Evolutionary conservation across 805 yeast genomes (phyloP).

Genomic region (Candida qinlingensis): DNA sequence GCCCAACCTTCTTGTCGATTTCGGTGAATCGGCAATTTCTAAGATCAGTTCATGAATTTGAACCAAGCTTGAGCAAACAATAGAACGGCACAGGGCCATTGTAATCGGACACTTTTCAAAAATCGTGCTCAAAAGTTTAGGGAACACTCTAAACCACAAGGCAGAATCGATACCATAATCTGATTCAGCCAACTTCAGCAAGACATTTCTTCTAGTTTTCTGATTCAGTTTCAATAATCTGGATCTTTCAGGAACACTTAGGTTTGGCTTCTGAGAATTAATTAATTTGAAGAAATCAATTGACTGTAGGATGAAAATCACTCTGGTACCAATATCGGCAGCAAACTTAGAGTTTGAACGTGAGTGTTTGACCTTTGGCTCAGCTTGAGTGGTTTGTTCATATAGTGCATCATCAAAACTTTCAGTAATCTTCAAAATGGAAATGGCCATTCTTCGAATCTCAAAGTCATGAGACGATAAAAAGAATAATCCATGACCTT

Average conservation of each 20-base stretch:
- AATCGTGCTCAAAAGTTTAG: slow-evolving; percentile 62
- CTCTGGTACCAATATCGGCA: slow-evolving; percentile 71
- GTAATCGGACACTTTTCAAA: slow-evolving; percentile 86
- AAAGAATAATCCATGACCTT: slow-evolving; percentile 91
- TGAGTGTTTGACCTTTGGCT: slow-evolving; percentile 31
- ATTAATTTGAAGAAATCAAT: slow-evolving; percentile 64
- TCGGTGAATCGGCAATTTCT: slow-evolving; percentile 41
- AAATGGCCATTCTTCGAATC: slow-evolving; percentile 69
- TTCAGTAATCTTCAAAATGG: slow-evolving; percentile 72
- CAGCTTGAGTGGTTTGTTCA: slow-evolving; percentile 33
- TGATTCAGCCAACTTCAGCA: slow-evolving; percentile 80
- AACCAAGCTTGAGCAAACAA: slow-evolving; percentile 82
- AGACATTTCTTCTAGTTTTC: slow-evolving; percentile 55
- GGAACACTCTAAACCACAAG: slow-evolving; percentile 89
- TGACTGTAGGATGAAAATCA: slow-evolving; percentile 70
- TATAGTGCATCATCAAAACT: slow-evolving; percentile 81
- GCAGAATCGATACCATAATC: slow-evolving; percentile 95
- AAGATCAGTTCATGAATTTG: slow-evolving; percentile 72
- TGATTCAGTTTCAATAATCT: slow-evolving; percentile 58
- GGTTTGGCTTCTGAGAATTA: slow-evolving; percentile 37
- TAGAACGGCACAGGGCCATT: slow-evolving; percentile 86
- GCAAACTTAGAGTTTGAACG: slow-evolving; percentile 63
- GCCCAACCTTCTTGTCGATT: slow-evolving; percentile 22
- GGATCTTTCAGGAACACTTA: slow-evolving; percentile 73
- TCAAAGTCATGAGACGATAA: slow-evolving; percentile 81